Conservation (phyloP, 2,329 filamentous ascomycete species). For the Penicillium sp. region DNA sequence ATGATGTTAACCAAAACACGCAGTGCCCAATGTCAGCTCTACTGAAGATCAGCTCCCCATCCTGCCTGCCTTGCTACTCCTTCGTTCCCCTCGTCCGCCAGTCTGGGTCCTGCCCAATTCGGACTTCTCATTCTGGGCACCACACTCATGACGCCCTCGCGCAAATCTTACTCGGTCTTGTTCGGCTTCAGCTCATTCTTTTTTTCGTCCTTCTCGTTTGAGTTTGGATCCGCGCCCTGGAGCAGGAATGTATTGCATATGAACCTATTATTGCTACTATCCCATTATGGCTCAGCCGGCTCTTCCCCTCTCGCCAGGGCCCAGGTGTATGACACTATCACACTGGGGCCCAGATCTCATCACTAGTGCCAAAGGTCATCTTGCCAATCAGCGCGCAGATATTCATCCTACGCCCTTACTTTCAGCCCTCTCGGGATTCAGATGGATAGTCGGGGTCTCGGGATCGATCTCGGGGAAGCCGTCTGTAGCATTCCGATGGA, state of each 20-base stretch:
- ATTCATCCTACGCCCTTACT: slow-evolving; percentile 9
- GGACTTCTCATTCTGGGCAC: background rate
- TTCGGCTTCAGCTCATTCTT: background rate
- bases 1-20: background rate
- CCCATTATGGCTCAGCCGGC: background rate
- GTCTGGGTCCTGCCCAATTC: background rate
- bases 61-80: background rate
- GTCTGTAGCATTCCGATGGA: background rate
- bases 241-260: slow-evolving; percentile 7
- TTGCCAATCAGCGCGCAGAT: slow-evolving; percentile 16
- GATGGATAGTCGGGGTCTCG: too few species aligned
- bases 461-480: background rate
- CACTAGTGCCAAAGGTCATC: slow-evolving; percentile 4
- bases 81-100: background rate
- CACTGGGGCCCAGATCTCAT: slow-evolving; percentile 1
- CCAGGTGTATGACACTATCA: slow-evolving; percentile 20
- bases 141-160: background rate
- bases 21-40: background rate
- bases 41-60: slow-evolving; percentile 1
- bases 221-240: background rate
- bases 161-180: background rate
- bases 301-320: background rate
- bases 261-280: background rate
- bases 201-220: background rate
- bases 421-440: slow-evolving; percentile 9